Evolutionary conservation across 108 stramenopile genomes (phyloP), one percentile per base, ranked within the genome.

Genomic region (Pinguiococcus pyrenoidosus): DNA sequence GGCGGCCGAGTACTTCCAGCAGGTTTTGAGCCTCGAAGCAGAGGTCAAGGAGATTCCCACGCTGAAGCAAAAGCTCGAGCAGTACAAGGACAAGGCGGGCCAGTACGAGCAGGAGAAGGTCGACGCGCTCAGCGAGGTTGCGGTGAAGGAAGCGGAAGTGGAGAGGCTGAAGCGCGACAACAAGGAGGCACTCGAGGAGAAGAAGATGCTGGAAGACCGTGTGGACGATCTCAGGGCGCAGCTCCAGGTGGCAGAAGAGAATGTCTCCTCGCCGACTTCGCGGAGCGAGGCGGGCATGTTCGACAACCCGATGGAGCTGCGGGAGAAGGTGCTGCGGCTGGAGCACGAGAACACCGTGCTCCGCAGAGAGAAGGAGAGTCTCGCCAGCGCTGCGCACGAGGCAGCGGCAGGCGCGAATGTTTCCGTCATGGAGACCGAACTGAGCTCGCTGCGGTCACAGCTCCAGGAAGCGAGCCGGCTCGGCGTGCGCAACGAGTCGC

Each of bases 181-280:
- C 13, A 27, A 46, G 14, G 64, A 75, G 43, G 71, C 84, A 12
- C 76, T 75, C 40, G 69, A 69, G 34, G 79, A 81, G 12, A 85
- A 77, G 69, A 80, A 79, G 34, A 68, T 80, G 75, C 81, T 71
- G 41, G 75, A 82, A 67, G 72, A 77, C 3, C 81, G 82, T 32
- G 50, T 85, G 17, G 64, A 68, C 51, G 79, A 80, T 44, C 66
- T 85, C 52, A 62, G 77, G 35, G 79, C 79, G 2, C 62, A 81
- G 29, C 79, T 79, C 50, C 77, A 78, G 32, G 68, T 36, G 24
- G 68, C 50, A n/a, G n/a, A n/a, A n/a, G n/a, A n/a, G n/a, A n/a
- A n/a, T n/a, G n/a, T n/a, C n/a, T n/a, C n/a, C n/a, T n/a, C n/a
- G n/a, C n/a, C n/a, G n/a, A n/a, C n/a, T n/a, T n/a, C n/a, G n/a